Base-by-base conservation (phyloP, 2,329 filamentous ascomycete genomes). In the Lachnellula occidentalis region DNA sequence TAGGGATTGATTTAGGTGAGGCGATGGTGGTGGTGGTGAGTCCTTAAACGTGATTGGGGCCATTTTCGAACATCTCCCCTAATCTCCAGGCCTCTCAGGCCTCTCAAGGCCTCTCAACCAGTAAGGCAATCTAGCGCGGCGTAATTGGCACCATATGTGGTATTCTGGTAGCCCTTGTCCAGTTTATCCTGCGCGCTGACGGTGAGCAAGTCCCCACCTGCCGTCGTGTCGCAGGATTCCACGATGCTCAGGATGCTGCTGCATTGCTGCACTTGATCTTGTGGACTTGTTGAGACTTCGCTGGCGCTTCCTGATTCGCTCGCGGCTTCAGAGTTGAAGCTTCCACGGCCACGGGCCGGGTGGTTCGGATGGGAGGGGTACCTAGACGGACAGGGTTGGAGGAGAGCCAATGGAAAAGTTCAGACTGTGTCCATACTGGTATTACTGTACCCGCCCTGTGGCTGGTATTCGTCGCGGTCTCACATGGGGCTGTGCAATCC, bases 231-330 rank as follows among this genome's bases (percentile, higher is more conserved):
- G 51, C 34, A 41, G 50, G 49, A 51, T 37, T n/a, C 37, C 31
- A 14, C 37, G 45, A n/a, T 21, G 39, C 34, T 22, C 42, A 34
- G 46, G 49, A 51, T 34, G 43, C 27, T 34, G 41, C 31, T 48
- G 27, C n/a, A n/a, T n/a, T n/a, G n/a, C n/a, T n/a, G n/a, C n/a
- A n/a, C n/a, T n/a, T 37, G 22, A 34, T 37, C 17, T 50, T 47
- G 31, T 46, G 39, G 34, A 34, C 39, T 47, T 34, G 34, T 37
- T 37, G 47, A 22, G 22, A 46, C 50, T 57, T 45, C 55, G 60
- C 53, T 62, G 60, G 60, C 58, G 58, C 54, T 54, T 58, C 54
- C 34, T 58, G 50, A 62, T 63, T 63, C 51, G 59, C 54, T 47
- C 48, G 55, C 55, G 55, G 54, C 45, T 56, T 41, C 45, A 48